Conservation (phyloP, 257 asterid genomes). For the Verbascum thapsus region DNA sequence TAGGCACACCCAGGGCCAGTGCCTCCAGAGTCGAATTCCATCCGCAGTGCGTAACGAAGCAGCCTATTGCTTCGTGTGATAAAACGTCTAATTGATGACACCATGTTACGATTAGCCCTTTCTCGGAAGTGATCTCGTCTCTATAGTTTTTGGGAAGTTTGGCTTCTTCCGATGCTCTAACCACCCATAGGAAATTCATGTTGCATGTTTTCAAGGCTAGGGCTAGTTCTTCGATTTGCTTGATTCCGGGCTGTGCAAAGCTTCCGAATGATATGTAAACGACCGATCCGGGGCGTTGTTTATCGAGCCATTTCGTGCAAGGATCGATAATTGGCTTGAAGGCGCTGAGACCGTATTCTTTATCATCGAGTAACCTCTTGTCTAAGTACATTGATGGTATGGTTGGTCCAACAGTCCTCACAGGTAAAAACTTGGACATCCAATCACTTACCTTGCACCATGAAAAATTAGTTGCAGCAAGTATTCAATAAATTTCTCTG, state of each 20-base stretch:
- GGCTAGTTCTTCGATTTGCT: constrained; percentile 38
- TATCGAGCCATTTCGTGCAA: constrained; percentile 39
- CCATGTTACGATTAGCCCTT: constrained; percentile 25
- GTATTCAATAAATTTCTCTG: too few relatives aligned
- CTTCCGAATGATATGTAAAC: constrained; percentile 47
- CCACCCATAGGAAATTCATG: constrained; percentile 47
- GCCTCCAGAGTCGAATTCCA: constrained; percentile 65
- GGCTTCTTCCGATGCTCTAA: constrained; percentile 39
- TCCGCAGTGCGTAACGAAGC: constrained; percentile 56
- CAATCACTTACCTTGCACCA: constrained; percentile 31
- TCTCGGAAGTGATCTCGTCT: constrained; percentile 17
- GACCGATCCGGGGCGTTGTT: constrained; percentile 18
- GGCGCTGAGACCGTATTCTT: constrained; percentile 35
- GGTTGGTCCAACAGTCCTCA: constrained; percentile 39
- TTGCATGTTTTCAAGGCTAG: constrained; percentile 33
- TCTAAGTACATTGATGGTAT: constrained; percentile 40
- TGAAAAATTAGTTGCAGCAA: neutral
- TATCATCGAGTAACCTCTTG: constrained; percentile 30
- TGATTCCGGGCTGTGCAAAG: constrained; percentile 7
- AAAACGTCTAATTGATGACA: constrained; percentile 37
- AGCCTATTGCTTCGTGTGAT: constrained; percentile 39
- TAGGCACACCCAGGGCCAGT: constrained; percentile 35
- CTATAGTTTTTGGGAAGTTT: constrained; percentile 30
- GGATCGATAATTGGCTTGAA: constrained; percentile 35
- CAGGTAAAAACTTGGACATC: constrained; percentile 28